Evolutionary conservation across 345 rosid species (phyloP), one percentile per base, ranked within the genome.

Genomic region (Orychophragmus violaceus): DNA sequence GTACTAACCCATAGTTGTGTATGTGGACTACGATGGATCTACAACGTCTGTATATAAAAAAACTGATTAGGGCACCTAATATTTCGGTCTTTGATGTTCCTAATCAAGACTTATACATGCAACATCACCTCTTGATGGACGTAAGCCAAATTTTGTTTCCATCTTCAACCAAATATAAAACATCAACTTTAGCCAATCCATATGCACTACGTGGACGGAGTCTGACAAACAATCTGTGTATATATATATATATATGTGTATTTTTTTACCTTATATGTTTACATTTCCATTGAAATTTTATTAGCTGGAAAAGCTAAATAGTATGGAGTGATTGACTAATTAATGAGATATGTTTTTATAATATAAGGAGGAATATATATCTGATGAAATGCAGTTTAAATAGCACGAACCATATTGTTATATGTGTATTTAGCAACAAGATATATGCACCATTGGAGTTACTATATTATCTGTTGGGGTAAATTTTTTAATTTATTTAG

Each of bases 91-190:
- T 45, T 71, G 63, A 12, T 42, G 48, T 27, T 70, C 56, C 39
- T 23, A 33, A 71, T 44, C 69, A 62, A 71, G 57, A 17, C 63
- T 54, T 23, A 37, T 28, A n/a, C 23, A 69, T 25, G 21, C 3
- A 28, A 45, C 55, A 61, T 61, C 68, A 70, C 25, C 14, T 70
- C 74, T 41, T 42, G 74, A 69, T 61, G 61, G 74, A 69, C 74
- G 68, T 39, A 39, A 51, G 52, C 68, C 74, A 69, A 53, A 60
- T 60, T 69, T 39, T 69, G 44, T 37, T 60, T 14, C 5, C 25
- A 28, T 28, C 37, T 14, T 52, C 68, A 70, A 23, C 68, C 53
- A 60, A 21, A 29, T 30, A 30, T 44, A 32, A 22, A 52, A 22
- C 11, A 61, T 30, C 19, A 11, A 29, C 22, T 16, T 37, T 22